These are phyloP conservation scores for Xylaria sp. DNA, from an alignment of 2,329 filamentous ascomycete genomes.

Conservation along the genomic window DNA sequence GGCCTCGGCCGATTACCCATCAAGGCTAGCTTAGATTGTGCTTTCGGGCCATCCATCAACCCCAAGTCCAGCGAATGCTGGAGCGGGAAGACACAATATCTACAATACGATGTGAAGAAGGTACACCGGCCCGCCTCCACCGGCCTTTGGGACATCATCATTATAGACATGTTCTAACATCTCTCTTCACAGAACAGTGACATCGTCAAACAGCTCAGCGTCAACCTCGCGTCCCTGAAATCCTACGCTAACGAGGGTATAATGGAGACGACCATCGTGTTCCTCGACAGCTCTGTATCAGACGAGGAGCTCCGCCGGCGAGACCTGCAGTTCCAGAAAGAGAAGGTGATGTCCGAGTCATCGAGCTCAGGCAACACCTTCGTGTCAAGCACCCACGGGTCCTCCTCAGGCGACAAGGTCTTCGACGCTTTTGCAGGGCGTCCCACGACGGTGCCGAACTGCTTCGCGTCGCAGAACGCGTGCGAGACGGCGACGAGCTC, in stretches of 20 bases:
- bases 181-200: slow-evolving; percentile 51
- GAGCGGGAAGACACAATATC: slow-evolving; percentile 47
- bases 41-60: slow-evolving; percentile 45
- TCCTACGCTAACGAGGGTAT: slow-evolving; percentile 59
- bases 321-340: slow-evolving; percentile 49
- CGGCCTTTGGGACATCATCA: not conserved
- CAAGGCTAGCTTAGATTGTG: slow-evolving; percentile 54
- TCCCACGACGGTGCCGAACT: slow-evolving; percentile 67
- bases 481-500: slow-evolving; percentile 77
- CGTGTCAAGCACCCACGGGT: slow-evolving; percentile 30
- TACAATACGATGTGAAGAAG: slow-evolving; percentile 47
- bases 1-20: slow-evolving; percentile 57
- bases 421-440: slow-evolving; percentile 51
- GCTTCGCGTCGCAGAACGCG: slow-evolving; percentile 75
- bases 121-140: slow-evolving; percentile 28
- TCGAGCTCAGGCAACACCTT: slow-evolving; percentile 42
- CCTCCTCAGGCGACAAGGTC: slow-evolving; percentile 20
- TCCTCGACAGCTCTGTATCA: slow-evolving; percentile 58
- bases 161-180: slow-evolving; percentile 40
- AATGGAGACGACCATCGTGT: slow-evolving; percentile 66
- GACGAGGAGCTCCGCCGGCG: slow-evolving; percentile 58
- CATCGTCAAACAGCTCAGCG: slow-evolving; percentile 56
- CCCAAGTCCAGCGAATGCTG: slow-evolving; percentile 47
- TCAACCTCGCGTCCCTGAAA: slow-evolving; percentile 57
- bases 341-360: slow-evolving; percentile 56